These are phyloP conservation scores for Pelargonium australe DNA, from an alignment of 441 rosid genomes.

Conservation along the genomic window DNA sequence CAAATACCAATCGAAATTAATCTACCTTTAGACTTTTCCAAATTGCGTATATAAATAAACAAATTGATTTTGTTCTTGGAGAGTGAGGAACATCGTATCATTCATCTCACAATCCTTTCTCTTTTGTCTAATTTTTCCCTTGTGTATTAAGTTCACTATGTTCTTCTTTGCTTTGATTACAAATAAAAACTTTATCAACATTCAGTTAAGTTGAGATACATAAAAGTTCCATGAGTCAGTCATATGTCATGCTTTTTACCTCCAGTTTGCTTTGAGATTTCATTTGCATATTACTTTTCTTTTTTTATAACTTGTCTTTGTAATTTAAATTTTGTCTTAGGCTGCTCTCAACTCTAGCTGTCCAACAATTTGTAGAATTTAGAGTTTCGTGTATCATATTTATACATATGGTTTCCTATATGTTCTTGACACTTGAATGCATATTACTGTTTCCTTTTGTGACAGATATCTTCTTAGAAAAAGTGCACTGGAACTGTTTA, in stretches of 20 bases:
- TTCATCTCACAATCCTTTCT: too few relatives aligned
- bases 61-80: too few relatives aligned
- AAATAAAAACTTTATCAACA: too few relatives aligned
- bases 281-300: not conserved
- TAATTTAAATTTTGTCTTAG: not conserved
- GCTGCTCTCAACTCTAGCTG: not conserved
- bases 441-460: constrained; percentile 6
- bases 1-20: too few relatives aligned
- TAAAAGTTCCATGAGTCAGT: not conserved
- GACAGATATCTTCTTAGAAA: constrained; percentile 88
- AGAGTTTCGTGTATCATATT: not conserved
- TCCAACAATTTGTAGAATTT: not conserved
- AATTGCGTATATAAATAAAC: too few relatives aligned
- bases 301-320: not conserved
- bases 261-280: not conserved
- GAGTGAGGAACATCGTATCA: too few relatives aligned
- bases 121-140: too few relatives aligned
- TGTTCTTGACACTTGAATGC: not conserved
- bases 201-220: too few relatives aligned
- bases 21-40: too few relatives aligned
- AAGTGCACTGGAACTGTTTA: constrained; percentile 95
- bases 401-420: not conserved
- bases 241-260: not conserved
- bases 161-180: not conserved
- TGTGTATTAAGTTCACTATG: not conserved